Conservation (phyloP, 2,329 filamentous ascomycete species). For the Ascochyta koolunga region DNA sequence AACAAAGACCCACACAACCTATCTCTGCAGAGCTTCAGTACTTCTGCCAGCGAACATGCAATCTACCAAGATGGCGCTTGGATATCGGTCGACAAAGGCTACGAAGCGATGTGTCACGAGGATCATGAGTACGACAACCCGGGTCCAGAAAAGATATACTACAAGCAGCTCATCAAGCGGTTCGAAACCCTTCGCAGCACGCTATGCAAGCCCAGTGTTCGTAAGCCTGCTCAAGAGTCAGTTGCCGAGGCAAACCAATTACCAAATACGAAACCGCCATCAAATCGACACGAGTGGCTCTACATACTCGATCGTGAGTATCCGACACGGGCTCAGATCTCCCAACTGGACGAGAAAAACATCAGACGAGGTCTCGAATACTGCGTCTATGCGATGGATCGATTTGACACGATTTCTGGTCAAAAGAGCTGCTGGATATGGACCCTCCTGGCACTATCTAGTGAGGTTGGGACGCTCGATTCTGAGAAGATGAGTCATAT, state of each 20-base stretch:
- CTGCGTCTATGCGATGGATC: slow-evolving; percentile 66
- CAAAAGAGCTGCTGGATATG: slow-evolving; percentile 83
- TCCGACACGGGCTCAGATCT: slow-evolving; percentile 58
- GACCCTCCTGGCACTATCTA: slow-evolving; percentile 77
- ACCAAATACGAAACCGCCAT: slow-evolving; percentile 31
- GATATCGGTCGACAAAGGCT: slow-evolving; percentile 57
- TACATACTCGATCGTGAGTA: slow-evolving; percentile 34
- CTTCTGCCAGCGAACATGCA: slow-evolving; percentile 59
- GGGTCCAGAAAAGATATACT: slow-evolving; percentile 69
- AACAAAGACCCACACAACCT: slow-evolving; percentile 21
- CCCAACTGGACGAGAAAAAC: slow-evolving; percentile 65
- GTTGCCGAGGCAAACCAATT: slow-evolving; percentile 11
- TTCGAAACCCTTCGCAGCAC: slow-evolving; percentile 69
- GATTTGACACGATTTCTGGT: slow-evolving; percentile 64
- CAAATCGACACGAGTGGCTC: slow-evolving; percentile 44
- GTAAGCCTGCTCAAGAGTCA: slow-evolving; percentile 50
- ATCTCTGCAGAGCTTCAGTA: slow-evolving; percentile 53
- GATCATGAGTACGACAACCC: slow-evolving; percentile 14
- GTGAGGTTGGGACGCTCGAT: slow-evolving; percentile 75
- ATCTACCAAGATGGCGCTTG: slow-evolving; percentile 83
- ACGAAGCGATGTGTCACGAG: slow-evolving; percentile 17
- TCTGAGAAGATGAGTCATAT: slow-evolving; percentile 77
- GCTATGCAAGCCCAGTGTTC: slow-evolving; percentile 63
- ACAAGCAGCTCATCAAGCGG: slow-evolving; percentile 66
- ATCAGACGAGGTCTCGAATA: slow-evolving; percentile 69